phyloP scores from a whole-genome alignment of 345 rosid species.

The Brassica nigra region DNA sequence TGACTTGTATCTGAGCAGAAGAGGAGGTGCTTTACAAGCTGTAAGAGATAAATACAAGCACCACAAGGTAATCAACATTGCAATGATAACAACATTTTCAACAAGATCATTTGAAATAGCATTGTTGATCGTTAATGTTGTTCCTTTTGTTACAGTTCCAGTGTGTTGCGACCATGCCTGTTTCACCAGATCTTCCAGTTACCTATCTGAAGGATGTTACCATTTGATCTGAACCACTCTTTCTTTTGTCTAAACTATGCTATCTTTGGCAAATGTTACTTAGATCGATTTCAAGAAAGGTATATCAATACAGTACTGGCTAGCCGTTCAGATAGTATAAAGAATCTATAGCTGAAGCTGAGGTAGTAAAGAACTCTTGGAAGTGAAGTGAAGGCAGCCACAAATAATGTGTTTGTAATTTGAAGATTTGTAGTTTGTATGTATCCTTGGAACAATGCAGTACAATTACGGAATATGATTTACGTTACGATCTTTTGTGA shows the following conservation, averaged over 20 bases:
- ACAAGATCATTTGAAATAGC: not conserved
- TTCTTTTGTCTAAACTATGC: not conserved
- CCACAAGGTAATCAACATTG: conserved; percentile 53
- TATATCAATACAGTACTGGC: not conserved
- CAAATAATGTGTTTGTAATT: not conserved
- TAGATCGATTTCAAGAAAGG: not conserved
- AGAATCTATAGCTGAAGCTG: conserved; percentile 14
- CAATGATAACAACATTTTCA: not conserved
- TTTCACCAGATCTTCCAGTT: conserved; percentile 58
- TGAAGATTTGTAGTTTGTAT: not conserved
- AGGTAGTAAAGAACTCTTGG: conserved; percentile 3
- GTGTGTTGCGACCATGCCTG: conserved; percentile 58
- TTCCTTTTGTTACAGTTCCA: conserved; percentile 56
- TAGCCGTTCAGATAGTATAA: not conserved
- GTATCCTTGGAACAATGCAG: not conserved
- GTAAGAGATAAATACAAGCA: conserved; percentile 78
- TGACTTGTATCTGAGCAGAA: conserved; percentile 40
- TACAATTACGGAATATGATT: too few species aligned
- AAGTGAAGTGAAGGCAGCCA: conserved; percentile 19
- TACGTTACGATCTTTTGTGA: too few species aligned
- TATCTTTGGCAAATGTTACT: conserved; percentile 45
- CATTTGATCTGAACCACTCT: conserved; percentile 18
- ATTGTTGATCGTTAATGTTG: not conserved
- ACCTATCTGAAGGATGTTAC: conserved; percentile 50
- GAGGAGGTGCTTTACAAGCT: conserved; percentile 51